Base-by-base conservation (phyloP, 306 rosid species). In the Cicer yamashitae region DNA sequence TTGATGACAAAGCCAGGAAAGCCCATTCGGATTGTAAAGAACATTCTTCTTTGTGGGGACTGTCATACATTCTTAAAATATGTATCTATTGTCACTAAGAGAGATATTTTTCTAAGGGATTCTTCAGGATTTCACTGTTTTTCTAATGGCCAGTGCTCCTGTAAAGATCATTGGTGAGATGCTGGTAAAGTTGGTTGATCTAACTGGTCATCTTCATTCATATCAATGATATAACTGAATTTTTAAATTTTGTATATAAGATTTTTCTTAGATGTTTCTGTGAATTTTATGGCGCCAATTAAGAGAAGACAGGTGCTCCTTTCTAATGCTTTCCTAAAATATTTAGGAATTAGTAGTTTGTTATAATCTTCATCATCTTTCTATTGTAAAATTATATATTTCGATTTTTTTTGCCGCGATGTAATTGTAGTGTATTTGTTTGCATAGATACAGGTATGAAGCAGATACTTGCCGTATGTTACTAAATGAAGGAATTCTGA, bases 91-190 rank as follows among this genome's bases (percentile, higher is more conserved):
- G 84, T 94, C 66, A 76, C 87, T 3, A 84, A 79, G 81, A 91
- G 93, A 79, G 86, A 86, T 20, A 87, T 91, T 61, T 53, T 83
- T 74, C 79, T 88, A 18, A 77, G 96, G 82, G 98, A 94, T 80
- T 80, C 93, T 76, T 88, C 97, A 0, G 97, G 97, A 41, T 87
- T 94, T 81, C 98, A 94, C 84, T 85, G 87, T 73, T 88, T 94
- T 86, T 81, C 84, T 38, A 63, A 83, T 73, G 98, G 98, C 20
- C 89, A 77, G 66, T 94, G 98, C 84, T 94, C 89, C 0, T 90
- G 97, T 86, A 87, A 86, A 77, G 96, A 89, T 69, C 86, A 80
- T 71, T 87, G 96, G 96, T 91, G 82, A 85, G 61, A 54, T 4
- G 7, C 51, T 41, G 34, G 67, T 63, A 63, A 12, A 9, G 30